phyloP scores from a whole-genome alignment of 352 stramenopile species.

The Globisporangium carolinianum region DNA sequence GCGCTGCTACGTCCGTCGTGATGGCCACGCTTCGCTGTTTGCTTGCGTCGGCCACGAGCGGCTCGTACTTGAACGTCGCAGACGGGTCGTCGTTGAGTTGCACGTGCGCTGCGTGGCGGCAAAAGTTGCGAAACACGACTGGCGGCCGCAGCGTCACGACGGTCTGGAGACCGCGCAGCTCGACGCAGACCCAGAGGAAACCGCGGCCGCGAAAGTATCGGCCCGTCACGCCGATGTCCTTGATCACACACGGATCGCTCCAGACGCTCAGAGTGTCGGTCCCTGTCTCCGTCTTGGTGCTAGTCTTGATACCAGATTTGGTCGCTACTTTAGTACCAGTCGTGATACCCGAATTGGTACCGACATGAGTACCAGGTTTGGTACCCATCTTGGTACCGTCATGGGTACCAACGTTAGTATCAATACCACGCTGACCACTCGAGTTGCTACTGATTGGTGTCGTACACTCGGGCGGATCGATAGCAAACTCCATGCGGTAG shows the following conservation, averaged over 20 bases:
- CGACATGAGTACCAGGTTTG: too few relatives aligned
- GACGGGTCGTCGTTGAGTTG: slow-evolving; percentile 22
- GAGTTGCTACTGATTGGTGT: too few relatives aligned
- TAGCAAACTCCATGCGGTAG: slow-evolving; percentile 50
- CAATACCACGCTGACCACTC: too few relatives aligned
- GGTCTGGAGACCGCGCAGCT: slow-evolving; percentile 48
- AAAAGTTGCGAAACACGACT: slow-evolving; percentile 38
- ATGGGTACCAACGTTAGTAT: too few relatives aligned
- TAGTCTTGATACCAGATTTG: not conserved
- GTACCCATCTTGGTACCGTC: too few relatives aligned
- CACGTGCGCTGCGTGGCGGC: slow-evolving; percentile 26
- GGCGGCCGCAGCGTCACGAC: slow-evolving; percentile 47
- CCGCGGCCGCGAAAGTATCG: slow-evolving; percentile 41
- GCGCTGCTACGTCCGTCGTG: slow-evolving; percentile 29
- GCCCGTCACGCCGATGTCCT: slow-evolving; percentile 48
- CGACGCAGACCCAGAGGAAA: slow-evolving; percentile 66
- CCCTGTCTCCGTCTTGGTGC: not conserved
- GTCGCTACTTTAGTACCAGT: too few relatives aligned
- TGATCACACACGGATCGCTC: slow-evolving; percentile 64
- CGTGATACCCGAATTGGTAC: too few relatives aligned
- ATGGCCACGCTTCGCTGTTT: slow-evolving; percentile 11
- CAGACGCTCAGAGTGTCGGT: slow-evolving; percentile 17
- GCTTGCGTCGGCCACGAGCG: not conserved
- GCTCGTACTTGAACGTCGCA: not conserved
- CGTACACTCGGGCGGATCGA: slow-evolving; percentile 5